Base-by-base conservation (phyloP, 1,284 basidiomycete genomes). In the Rhizoctonia solani region DNA sequence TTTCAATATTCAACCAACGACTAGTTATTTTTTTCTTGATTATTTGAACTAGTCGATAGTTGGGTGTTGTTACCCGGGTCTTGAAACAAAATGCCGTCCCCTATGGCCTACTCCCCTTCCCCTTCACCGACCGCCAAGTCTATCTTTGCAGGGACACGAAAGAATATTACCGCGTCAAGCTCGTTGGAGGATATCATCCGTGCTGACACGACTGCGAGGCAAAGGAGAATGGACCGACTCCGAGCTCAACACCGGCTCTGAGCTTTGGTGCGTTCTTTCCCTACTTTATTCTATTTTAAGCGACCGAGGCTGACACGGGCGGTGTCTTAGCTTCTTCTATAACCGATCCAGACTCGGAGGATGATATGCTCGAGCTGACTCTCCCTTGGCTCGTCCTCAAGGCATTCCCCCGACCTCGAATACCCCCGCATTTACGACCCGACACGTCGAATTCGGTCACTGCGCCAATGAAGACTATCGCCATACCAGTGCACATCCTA, bases 361-460 rank as follows among this genome's bases (percentile, higher is more conserved):
- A 53, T 13, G 59, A 63, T 21, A 52, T 63, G 47, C 59, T 63
- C 59, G 59, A 63, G 49, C 67, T 68, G 34, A 61, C 58, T 61
- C 67, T 19, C 88, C 89, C 25, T 73, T 63, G 6, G 59, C 59
- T 32, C 77, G 55, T 78, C 59, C 59, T 19, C 59, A 63, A 37
- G 59, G 59, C 21, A 53, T 79, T 19, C 86, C 89, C 2, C 88
- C 89, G 1, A 90, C 86, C 46, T 91, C 89, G 0, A 86, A 88
- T 73, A 87, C 90, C 74, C 46, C 46, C 11, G 81, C 87, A 30
- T 90, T 89, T 75, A 81, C 79, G 41, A 90, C 88, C 11, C 81
- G 89, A 39, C 92, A 95, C 78, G 85, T 89, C 39, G 92, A 95
- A 78, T 95, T 93, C 73, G 92, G 92, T 9, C 90, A 91, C 75